Evolutionary conservation across 768 basidiomycete genomes (phyloP).

Genomic region (Cystobasidium ongulense): DNA sequence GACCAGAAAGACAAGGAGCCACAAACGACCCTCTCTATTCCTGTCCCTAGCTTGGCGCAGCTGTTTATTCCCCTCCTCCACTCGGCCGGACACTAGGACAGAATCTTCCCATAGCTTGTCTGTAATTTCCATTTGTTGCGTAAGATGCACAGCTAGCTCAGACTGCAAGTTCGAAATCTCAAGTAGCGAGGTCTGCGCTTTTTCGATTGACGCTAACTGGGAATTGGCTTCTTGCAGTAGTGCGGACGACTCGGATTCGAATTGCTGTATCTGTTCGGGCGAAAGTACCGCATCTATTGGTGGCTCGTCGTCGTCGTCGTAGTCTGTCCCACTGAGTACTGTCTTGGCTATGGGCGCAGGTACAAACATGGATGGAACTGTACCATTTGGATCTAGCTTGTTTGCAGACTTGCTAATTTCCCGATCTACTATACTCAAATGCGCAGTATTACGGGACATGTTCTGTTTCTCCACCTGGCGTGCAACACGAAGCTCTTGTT

Average conservation of each 20-base stretch:
- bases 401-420: background rate
- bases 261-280: slow-evolving; percentile 78
- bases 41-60: slow-evolving; percentile 79
- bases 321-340: slow-evolving; percentile 43
- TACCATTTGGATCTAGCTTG: background rate
- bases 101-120: slow-evolving; percentile 93
- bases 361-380: slow-evolving; percentile 35
- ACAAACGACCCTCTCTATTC: slow-evolving; percentile 76
- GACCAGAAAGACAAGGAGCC: slow-evolving; percentile 81
- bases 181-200: slow-evolving; percentile 79
- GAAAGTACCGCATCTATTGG: slow-evolving; percentile 75
- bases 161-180: slow-evolving; percentile 90
- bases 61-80: slow-evolving; percentile 83
- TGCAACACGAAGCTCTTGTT: slow-evolving; percentile 89
- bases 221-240: slow-evolving; percentile 77
- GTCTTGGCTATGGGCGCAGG: slow-evolving; percentile 18
- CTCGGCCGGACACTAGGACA: slow-evolving; percentile 70
- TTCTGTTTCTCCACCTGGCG: slow-evolving; percentile 61
- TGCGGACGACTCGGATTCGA: slow-evolving; percentile 81
- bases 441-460: background rate
- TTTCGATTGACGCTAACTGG: slow-evolving; percentile 77
- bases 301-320: slow-evolving; percentile 51
- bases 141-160: slow-evolving; percentile 78
- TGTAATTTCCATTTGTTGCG: slow-evolving; percentile 80
- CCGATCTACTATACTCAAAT: background rate